Evolutionary conservation across 2,329 filamentous ascomycete genomes (phyloP), one percentile per base, ranked within the genome.

Genomic region (Alternaria sp.): DNA sequence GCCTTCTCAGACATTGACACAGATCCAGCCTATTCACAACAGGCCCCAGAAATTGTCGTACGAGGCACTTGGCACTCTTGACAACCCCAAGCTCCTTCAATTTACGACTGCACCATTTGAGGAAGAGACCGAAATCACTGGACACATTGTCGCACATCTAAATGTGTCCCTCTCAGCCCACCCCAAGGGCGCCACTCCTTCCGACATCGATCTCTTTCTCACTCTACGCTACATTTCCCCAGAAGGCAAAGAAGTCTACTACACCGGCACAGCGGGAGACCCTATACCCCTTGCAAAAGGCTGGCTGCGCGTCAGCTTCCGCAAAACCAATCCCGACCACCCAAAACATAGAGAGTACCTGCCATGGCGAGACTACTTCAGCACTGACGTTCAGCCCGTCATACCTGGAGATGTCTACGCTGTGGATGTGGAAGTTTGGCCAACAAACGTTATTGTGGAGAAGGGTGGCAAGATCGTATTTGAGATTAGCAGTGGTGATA

Each of bases 121-220:
- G n/a, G 62, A 80, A 7, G 88, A 92, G 68, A 90, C 85, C 0
- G 90, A 92, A 70, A 86, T 92, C 55, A 92, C 90, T 0, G 90
- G 90, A 0, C 88, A 92, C 69, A 80, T 91, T 28, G 81, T 86
- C 0, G 88, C 88, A 0, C 89, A 87, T 64, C 80, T 92, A 4
- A 87, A 88, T 61, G 85, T 91, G 0, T 90, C 89, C 0, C 78
- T 82, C 36, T 81, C 76, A 3, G 72, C 82, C 1, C 69, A 81
- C 25, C 69, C 80, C 3, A 76, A 76, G 2, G 72, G 76, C 1
- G 68, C 75, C 1, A 79, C 77, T 54, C 84, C 84, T 0, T 79
- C 76, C 2, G 88, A 90, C 55, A 89, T 90, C 30, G 87, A 90
- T 65, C 73, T 90, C 4, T 90, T 90, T 68, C 71, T 90, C 3